Evolutionary conservation across 2,329 filamentous ascomycete species (phyloP).

Genomic region (Trichoderma brevicompactum): DNA sequence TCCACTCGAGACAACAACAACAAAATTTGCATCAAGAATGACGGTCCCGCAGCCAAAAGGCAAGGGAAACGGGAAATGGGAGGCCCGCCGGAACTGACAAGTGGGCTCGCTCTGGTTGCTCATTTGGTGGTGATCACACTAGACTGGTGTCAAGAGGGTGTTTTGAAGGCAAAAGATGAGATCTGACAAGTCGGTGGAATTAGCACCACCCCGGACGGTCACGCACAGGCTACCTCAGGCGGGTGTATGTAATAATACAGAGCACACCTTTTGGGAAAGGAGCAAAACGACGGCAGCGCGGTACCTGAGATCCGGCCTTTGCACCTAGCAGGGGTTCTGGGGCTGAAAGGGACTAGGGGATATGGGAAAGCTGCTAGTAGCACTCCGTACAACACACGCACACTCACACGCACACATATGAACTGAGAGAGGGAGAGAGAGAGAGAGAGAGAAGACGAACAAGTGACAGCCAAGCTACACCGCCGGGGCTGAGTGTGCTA

Average conservation of each 20-base stretch:
- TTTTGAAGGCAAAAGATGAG: constrained; percentile 20
- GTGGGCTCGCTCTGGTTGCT: constrained; percentile 14
- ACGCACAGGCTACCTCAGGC: neutral
- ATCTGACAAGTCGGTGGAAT: constrained; percentile 26
- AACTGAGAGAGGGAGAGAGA: neutral
- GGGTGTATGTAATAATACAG: neutral
- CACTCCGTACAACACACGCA: no score
- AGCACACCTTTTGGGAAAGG: neutral
- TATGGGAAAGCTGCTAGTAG: neutral
- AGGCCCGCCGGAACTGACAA: neutral
- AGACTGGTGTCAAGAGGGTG: constrained; percentile 3
- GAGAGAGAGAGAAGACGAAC: neutral
- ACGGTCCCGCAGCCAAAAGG: neutral
- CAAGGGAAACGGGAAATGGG: neutral
- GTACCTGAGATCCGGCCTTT: constrained; percentile 9
- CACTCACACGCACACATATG: neutral
- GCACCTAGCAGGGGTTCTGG: constrained; percentile 5
- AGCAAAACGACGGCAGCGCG: constrained; percentile 1
- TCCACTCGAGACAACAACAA: constrained; percentile 17
- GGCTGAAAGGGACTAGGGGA: neutral
- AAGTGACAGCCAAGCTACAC: neutral
- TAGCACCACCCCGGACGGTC: neutral
- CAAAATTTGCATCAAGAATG: neutral
- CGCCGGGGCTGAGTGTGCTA: neutral
- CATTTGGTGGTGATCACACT: constrained; percentile 15